Evolutionary conservation across 768 basidiomycete genomes (phyloP).

Genomic region (Hypholoma fasciculare): DNA sequence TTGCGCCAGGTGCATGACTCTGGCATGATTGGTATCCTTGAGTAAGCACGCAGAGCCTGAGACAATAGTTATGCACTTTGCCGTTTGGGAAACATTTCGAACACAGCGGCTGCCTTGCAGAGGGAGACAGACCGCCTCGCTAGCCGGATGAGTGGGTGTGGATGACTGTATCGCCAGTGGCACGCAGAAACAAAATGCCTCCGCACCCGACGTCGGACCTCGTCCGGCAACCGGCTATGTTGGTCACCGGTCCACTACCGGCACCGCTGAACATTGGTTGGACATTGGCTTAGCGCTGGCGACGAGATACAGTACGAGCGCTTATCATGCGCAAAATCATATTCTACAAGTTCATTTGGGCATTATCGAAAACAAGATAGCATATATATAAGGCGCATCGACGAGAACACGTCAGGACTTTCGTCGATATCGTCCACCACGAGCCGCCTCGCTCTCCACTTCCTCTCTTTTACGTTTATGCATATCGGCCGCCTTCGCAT

Average conservation of each 20-base stretch:
- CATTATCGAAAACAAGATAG: too few species aligned
- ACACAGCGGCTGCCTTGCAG: background rate
- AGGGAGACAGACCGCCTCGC: background rate
- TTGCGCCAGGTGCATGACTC: too few species aligned
- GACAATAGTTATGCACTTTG: too few species aligned
- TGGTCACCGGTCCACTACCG: background rate
- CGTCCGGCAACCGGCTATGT: background rate
- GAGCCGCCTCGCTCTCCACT: constrained; percentile 62
- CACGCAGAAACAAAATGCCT: background rate
- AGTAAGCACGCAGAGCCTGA: too few species aligned
- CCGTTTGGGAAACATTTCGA: too few species aligned
- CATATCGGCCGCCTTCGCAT: constrained; percentile 71
- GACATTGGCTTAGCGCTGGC: too few species aligned
- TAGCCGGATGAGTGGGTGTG: background rate
- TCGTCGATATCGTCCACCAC: constrained; percentile 31
- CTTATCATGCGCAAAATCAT: too few species aligned
- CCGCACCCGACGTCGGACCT: background rate
- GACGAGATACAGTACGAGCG: too few species aligned
- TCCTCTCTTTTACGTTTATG: constrained; percentile 60
- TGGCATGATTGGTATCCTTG: too few species aligned
- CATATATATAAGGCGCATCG: too few species aligned
- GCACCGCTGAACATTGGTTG: too few species aligned
- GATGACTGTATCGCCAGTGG: background rate
- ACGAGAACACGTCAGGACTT: background rate
- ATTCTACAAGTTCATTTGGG: too few species aligned